Conservation (phyloP, 129 eudicot genomes). For the Oenanthe sinensis region DNA sequence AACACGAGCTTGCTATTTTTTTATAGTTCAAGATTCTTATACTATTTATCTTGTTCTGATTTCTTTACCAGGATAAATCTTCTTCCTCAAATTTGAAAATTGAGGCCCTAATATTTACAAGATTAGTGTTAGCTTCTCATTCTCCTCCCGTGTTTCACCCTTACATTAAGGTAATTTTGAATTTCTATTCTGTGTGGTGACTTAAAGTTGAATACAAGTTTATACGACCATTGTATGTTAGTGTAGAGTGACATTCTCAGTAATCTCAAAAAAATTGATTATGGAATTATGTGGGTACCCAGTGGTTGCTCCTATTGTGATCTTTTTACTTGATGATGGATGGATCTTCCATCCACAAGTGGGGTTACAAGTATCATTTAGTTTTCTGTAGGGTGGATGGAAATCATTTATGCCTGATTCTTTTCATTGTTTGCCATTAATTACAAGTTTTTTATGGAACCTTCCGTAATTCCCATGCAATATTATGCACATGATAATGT, state of each 20-base stretch:
- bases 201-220: background rate
- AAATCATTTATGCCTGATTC: background rate
- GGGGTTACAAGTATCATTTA: background rate
- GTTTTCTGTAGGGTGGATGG: background rate
- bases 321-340: background rate
- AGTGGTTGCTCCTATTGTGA: background rate
- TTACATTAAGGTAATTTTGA: constrained; percentile 64
- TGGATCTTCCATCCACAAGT: background rate
- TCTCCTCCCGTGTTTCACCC: constrained; percentile 95
- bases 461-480: background rate
- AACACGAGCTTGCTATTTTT: background rate
- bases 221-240: background rate
- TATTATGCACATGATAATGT: background rate
- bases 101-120: constrained; percentile 89
- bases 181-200: background rate
- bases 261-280: background rate
- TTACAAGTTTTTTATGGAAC: background rate
- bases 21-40: background rate
- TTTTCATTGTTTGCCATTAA: background rate
- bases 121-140: constrained; percentile 91
- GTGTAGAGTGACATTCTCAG: background rate
- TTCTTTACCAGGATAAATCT: constrained; percentile 71
- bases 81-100: constrained; percentile 94
- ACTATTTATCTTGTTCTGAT: background rate
- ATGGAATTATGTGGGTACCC: background rate